A percentile compares a stretch with the other conserved stretches of the same genome.
These are phyloP conservation scores for Leccinellum albellum DNA, from an alignment of 768 basidiomycete species.

Conservation along the genomic window DNA sequence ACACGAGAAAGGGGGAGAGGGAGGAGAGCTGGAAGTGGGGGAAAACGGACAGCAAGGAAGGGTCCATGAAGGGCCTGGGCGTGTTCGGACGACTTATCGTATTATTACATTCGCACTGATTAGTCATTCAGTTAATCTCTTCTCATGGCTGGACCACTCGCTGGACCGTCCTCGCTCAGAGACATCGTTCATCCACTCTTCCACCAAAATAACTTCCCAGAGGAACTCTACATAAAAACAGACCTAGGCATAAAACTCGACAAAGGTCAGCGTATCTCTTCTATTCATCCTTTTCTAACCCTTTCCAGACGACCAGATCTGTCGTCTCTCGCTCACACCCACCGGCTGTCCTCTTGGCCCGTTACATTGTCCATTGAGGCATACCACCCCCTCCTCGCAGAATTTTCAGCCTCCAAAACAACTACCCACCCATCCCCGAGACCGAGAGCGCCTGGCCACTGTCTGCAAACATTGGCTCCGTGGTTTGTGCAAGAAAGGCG, in stretches of 20 bases:
- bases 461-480: slow-evolving; percentile 99
- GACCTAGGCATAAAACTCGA: slow-evolving; percentile 86
- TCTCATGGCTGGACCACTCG: slow-evolving; percentile 44
- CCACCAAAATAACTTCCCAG: slow-evolving; percentile 86
- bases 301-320: slow-evolving; percentile 85
- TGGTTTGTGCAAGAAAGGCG: slow-evolving; percentile 96
- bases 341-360: slow-evolving; percentile 89
- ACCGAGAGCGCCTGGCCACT: slow-evolving; percentile 79
- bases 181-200: slow-evolving; percentile 87
- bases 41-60: neutral
- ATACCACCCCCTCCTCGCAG: slow-evolving; percentile 80
- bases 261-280: slow-evolving; percentile 53
- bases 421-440: slow-evolving; percentile 76
- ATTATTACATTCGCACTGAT: neutral
- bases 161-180: slow-evolving; percentile 53
- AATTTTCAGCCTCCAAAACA: slow-evolving; percentile 91
- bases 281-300: neutral
- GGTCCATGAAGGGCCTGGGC: neutral
- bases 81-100: neutral
- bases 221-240: slow-evolving; percentile 76
- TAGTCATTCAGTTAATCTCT: neutral
- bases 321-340: slow-evolving; percentile 74
- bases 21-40: neutral
- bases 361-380: slow-evolving; percentile 87
- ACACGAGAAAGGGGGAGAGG: neutral